Evolutionary conservation across 2,329 filamentous ascomycete species (phyloP), one percentile per base, ranked within the genome.

Genomic region (Verticillium albo-atrum): DNA sequence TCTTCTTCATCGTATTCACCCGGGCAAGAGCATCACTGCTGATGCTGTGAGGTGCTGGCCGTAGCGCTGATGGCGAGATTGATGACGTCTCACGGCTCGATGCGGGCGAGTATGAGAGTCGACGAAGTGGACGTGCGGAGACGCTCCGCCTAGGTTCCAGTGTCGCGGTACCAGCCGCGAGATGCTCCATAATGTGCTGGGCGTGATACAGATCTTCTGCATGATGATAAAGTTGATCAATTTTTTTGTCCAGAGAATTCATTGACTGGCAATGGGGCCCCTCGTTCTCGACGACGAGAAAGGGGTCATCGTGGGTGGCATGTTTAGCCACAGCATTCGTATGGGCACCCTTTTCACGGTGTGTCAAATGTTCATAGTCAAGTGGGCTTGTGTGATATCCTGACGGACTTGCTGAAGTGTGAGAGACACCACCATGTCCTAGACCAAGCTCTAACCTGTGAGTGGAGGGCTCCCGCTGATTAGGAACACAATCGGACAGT

Each of bases 111-210:
- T 32, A 32, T 17, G 54, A 35, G 6, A 3, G 23, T 14, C 28
- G 32, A 17, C 30, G n/a, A 15, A 20, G n/a, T 23, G 42, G 42
- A 12, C 42, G 42, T 20, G 42, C 42, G 23, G 42, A 47, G 6
- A 47, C 42, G 42, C 42, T 47, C 25, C 42, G n/a, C 42, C 42
- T 9, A 9, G 42, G 42, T 12, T 47, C 42, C 17, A 47, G 7
- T 12, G 25, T 47, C 17, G 25, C 27, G 55, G 61, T 26, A 55
- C 71, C 62, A 37, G 66, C 67, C 15, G 69, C 66, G 14, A 75
- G 64, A 52, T 75, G 71, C 52, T 74, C 70, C 52, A 71, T 64
- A 58, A 72, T 72, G 60, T 75, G 74, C 30, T 70, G 67, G 20
- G 68, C 64, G 54, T 67, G 67, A 56, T 74, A 68, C 5, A 77